Evolutionary conservation across 352 stramenopile species (phyloP), one percentile per base, ranked within the genome.

Genomic region (Phytophthora syringae): DNA sequence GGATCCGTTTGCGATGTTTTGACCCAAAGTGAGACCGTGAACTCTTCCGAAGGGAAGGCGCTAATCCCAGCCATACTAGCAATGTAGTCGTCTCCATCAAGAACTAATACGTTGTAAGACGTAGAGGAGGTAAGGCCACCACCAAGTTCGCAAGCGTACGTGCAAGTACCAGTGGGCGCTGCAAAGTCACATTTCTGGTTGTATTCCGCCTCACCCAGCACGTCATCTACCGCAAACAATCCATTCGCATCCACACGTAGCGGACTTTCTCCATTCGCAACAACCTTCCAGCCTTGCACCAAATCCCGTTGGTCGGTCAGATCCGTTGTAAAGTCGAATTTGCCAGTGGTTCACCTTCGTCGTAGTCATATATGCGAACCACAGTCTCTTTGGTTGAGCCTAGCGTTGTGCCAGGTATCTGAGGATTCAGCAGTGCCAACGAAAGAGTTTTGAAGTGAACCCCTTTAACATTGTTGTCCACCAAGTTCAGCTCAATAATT

Each of bases 321-420:
- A 4, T 55, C 24, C 4, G 27, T 11, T 7, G 56, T 50, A 42
- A 93, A 1, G 39, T 76, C 13, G 71, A 70, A 5, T 50, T 55
- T 13, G 53, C 59, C 10, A 88, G 58, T 2, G 53, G 34, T 0
- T 22, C 15, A 20, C 75, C 81, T 12, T 88, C 77, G 12, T 70
- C 74, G 20, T 82, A 93, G 52, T 90, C 82, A 16, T 84, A 93
- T n/a, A 93, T 83, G 0, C 78, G 79, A 34, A 90, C 47, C 0
- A 53, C 65, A 9, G 72, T 77, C 42, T 70, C 34, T 22, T 72
- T 58, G 1, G 64, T 77, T 9, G 55, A 56, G 0, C 82, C 84
- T 4, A 90, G 40, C 2, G 65, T 40, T 37, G 72, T 48, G 11
- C 72, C 70, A 3, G 65, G 15, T 0, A 47, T 74, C 7, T 63